Percentiles rank a stretch among this genome's conserved stretches.
phyloP scores from a whole-genome alignment of 495 filamentous ascomycete genomes.

The Glutinoglossum americanum region DNA sequence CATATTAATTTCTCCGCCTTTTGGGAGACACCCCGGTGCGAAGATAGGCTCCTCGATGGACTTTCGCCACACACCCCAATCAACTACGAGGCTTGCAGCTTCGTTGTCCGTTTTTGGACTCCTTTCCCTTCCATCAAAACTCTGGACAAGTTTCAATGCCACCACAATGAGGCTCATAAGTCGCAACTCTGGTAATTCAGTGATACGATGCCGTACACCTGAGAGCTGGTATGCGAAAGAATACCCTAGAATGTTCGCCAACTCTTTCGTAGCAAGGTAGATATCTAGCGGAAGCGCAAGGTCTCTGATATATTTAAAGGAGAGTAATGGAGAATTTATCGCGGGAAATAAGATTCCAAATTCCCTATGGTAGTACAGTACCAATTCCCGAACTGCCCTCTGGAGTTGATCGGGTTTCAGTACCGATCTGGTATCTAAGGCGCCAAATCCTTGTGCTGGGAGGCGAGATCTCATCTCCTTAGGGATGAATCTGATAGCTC shows the following conservation, averaged over 20 bases:
- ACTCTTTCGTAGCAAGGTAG: constrained; percentile 35
- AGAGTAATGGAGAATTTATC: constrained; percentile 41
- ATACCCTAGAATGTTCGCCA: constrained; percentile 33
- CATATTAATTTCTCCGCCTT: constrained; percentile 26
- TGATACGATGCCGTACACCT: constrained; percentile 11
- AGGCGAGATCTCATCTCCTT: constrained; percentile 4
- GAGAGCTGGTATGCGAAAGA: constrained; percentile 31
- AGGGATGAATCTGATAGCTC: constrained; percentile 16
- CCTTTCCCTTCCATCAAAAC: constrained; percentile 42
- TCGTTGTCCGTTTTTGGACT: constrained; percentile 34
- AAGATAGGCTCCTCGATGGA: constrained; percentile 22
- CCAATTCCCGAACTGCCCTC: constrained; percentile 32
- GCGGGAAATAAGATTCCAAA: constrained; percentile 52
- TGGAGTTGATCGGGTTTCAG: constrained; percentile 39
- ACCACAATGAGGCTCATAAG: constrained; percentile 53
- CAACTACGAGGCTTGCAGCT: constrained; percentile 34
- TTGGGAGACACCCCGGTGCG: constrained; percentile 14
- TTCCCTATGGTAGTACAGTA: constrained; percentile 37
- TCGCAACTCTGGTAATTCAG: constrained; percentile 47
- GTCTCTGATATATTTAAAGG: constrained; percentile 47
- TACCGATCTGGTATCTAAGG: constrained; percentile 2
- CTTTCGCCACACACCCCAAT: constrained; percentile 52
- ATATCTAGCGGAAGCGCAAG: constrained; percentile 62
- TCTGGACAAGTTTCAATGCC: constrained; percentile 55
- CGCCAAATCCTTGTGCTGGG: background rate